These are phyloP conservation scores for Saccharomyces hybrid DNA, from an alignment of 1,139 yeast species.

Conservation along the genomic window DNA sequence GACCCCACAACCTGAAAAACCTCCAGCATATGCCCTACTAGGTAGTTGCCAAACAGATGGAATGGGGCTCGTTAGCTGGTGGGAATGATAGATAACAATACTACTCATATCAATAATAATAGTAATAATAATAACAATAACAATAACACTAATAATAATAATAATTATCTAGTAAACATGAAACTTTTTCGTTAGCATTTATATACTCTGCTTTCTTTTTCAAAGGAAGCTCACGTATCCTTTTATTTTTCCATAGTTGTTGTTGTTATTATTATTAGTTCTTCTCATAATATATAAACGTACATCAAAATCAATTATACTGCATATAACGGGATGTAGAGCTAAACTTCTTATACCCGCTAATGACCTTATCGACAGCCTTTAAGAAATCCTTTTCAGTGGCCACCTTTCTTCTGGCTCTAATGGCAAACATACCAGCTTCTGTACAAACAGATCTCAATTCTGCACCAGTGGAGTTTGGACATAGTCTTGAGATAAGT, in stretches of 20 bases:
- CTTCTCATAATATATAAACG: background rate
- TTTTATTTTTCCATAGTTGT: background rate
- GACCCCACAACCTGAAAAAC: conserved; percentile 28
- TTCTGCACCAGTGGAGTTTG: conserved; percentile 98
- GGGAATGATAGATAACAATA: conserved; percentile 49
- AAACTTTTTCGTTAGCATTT: background rate
- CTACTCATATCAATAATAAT: background rate
- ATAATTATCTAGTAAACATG: background rate
- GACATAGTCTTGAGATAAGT: conserved; percentile 90
- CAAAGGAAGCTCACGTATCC: background rate
- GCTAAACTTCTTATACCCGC: conserved; percentile 96
- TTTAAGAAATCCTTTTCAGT: conserved; percentile 94
- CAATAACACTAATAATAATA: background rate
- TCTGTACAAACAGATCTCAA: conserved; percentile 93
- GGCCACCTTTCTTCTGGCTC: conserved; percentile 97
- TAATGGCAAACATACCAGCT: conserved; percentile 98
- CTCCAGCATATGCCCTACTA: conserved; percentile 74
- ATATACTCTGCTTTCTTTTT: background rate
- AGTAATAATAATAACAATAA: background rate
- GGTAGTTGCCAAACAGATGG: conserved; percentile 97
- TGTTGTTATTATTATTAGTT: background rate
- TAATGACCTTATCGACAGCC: conserved; percentile 96
- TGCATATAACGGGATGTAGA: conserved; percentile 98
- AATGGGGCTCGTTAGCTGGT: conserved; percentile 94
- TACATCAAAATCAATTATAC: conserved; percentile 48